phyloP scores from a whole-genome alignment of 1,284 basidiomycete genomes.

The Sporisorium scitamineum region DNA sequence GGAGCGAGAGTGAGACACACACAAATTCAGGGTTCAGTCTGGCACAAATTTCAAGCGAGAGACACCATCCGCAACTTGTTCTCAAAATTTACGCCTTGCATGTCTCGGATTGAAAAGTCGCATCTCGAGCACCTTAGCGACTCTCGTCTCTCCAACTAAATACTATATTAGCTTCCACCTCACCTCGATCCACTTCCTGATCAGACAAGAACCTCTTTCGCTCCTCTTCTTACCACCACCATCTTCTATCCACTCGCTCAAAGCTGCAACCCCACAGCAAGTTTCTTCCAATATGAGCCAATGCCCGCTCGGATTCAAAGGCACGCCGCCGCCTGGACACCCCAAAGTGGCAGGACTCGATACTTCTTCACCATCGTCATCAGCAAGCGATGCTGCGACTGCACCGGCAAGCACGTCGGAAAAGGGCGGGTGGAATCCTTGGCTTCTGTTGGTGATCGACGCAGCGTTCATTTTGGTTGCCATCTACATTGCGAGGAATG shows the following conservation, averaged over 20 bases:
- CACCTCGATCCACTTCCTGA: background rate
- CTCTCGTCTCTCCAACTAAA: background rate
- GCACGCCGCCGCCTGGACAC: constrained; percentile 50
- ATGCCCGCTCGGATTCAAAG: constrained; percentile 54
- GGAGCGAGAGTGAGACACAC: background rate
- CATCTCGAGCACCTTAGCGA: background rate
- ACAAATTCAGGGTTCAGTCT: constrained; percentile 10
- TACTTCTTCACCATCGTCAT: constrained; percentile 2
- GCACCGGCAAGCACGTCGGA: background rate
- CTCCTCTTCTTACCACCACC: background rate
- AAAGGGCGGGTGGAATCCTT: constrained; percentile 39
- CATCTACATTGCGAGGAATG: constrained; percentile 40
- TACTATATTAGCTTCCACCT: constrained; percentile 1
- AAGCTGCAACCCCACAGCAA: background rate
- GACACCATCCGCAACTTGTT: background rate
- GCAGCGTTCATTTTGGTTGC: constrained; percentile 33
- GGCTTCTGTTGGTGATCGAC: constrained; percentile 34
- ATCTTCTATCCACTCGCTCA: background rate
- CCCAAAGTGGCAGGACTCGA: constrained; percentile 38
- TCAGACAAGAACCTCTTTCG: background rate
- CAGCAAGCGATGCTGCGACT: background rate
- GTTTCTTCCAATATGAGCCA: constrained; percentile 22
- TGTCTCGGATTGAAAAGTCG: background rate
- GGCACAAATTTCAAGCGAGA: background rate
- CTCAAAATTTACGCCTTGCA: background rate